Conservation (phyloP, 306 rosid genomes). For the Crataegus laevigata region DNA sequence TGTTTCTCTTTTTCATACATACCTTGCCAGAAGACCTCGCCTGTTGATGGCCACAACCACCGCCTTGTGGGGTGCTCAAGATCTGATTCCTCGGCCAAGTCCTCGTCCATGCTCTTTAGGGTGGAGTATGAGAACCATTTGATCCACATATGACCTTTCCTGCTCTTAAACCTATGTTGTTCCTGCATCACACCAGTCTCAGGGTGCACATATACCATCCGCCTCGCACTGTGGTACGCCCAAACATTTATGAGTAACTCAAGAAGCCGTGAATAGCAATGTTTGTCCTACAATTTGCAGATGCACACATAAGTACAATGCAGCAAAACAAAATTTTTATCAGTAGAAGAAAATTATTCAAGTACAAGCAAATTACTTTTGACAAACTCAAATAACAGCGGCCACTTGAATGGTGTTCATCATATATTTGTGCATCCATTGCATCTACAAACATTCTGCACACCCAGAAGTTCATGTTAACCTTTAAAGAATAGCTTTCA, state of each 20-base stretch:
- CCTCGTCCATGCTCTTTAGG: slow-evolving; percentile 92
- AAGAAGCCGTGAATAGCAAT: slow-evolving; percentile 82
- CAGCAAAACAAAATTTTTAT: not conserved
- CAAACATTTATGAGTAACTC: slow-evolving; percentile 82
- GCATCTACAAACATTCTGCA: slow-evolving; percentile 94
- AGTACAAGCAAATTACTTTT: slow-evolving; percentile 41
- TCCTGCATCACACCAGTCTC: slow-evolving; percentile 79
- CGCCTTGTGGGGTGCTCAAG: slow-evolving; percentile 37
- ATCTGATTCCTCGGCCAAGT: slow-evolving; percentile 77
- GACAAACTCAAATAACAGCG: slow-evolving; percentile 71
- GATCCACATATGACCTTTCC: slow-evolving; percentile 84
- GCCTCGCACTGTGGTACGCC: slow-evolving; percentile 91
- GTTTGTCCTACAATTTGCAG: slow-evolving; percentile 61
- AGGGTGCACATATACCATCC: slow-evolving; percentile 72
- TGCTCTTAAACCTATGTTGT: slow-evolving; percentile 60
- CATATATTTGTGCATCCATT: slow-evolving; percentile 69
- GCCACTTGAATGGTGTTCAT: slow-evolving; percentile 69
- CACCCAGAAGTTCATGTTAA: slow-evolving; percentile 5
- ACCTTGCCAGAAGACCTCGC: slow-evolving; percentile 95
- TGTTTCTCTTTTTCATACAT: slow-evolving; percentile 64
- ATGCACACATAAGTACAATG: not conserved
- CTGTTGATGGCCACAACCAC: slow-evolving; percentile 96
- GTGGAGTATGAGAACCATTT: slow-evolving; percentile 66
- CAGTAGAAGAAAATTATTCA: not conserved
- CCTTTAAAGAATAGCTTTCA: not conserved